Evolutionary conservation across 176 grass and related monocot species (phyloP), one percentile per base, ranked within the genome.

Genomic region (Microstegium vimineum): DNA sequence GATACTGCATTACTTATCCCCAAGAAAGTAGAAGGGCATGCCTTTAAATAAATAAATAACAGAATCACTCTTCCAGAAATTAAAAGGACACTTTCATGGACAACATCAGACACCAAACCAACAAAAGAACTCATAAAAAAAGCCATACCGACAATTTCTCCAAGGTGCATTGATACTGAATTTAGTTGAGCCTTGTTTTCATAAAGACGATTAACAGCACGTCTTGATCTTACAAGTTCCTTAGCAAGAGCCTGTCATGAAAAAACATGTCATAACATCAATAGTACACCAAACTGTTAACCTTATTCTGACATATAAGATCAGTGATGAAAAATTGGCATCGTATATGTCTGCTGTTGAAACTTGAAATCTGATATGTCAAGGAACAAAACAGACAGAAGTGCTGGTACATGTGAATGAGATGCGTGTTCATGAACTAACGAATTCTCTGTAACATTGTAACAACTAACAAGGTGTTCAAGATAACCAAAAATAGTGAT

Each of bases 131-230:
- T 61, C 56, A 78, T 8, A 49, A 73, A 67, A 78, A 20, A 10
- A 4, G n/a, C 0, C 42, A 34, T 98, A 98, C 95, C 95, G 67
- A 88, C 88, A 89, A 94, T 83, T 89, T 98, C 95, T 66, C 95
- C 95, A 35, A 98, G 95, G 83, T 98, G 92, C 95, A 98, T 98
- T 34, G 95, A 91, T 27, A 98, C 84, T 74, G 95, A 98, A 83
- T 98, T 98, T 36, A 98, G 65, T 40, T 98, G 92, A 59, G 95
- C 95, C 84, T 98, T 98, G 77, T 98, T 98, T 85, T 98, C 95
- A 59, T 93, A 94, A 86, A 98, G 92, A 71, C 92, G 95, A 38
- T 92, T 98, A 60, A 98, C 92, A 74, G 92, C 95, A 79, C 77
- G 74, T 30, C 82, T 98, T 37, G 95, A 98, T 76, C 76, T 90